Percentiles rank a stretch among this genome's conserved stretches.
Conservation (phyloP, 2,329 filamentous ascomycete species). For the Xenoacremonium recifei region DNA sequence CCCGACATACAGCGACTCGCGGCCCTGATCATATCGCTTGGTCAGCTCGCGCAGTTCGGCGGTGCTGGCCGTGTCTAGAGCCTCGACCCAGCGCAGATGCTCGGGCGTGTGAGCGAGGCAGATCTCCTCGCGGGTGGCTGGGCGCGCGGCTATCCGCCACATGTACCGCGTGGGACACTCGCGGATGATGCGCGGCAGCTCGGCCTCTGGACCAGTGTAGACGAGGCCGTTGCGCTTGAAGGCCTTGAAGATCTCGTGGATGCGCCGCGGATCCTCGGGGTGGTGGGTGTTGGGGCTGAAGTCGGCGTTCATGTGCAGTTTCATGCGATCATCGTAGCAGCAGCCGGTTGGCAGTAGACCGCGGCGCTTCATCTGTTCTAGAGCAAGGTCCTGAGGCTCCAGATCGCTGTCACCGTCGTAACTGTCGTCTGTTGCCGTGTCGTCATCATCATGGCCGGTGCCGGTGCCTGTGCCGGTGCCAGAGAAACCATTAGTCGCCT, state of each 20-base stretch:
- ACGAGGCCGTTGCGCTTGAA: slow-evolving; percentile 81
- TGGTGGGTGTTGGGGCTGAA: slow-evolving; percentile 75
- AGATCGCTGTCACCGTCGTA: slow-evolving; percentile 34
- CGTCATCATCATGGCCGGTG: slow-evolving; percentile 31
- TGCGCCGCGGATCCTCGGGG: slow-evolving; percentile 89
- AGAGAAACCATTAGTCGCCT: slow-evolving; percentile 25
- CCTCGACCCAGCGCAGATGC: slow-evolving; percentile 77
- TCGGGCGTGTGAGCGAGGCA: slow-evolving; percentile 72
- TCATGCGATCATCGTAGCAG: slow-evolving; percentile 94
- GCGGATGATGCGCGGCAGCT: slow-evolving; percentile 51
- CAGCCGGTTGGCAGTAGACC: slow-evolving; percentile 68
- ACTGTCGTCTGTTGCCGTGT: slow-evolving; percentile 32
- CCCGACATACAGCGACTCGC: slow-evolving; percentile 82
- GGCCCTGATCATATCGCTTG: slow-evolving; percentile 56
- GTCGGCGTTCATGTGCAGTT: slow-evolving; percentile 86
- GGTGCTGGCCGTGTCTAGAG: slow-evolving; percentile 51
- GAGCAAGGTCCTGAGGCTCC: slow-evolving; percentile 36
- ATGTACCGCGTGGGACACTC: slow-evolving; percentile 59
- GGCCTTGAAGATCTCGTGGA: slow-evolving; percentile 88
- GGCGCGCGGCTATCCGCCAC: slow-evolving; percentile 75
- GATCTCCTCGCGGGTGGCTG: slow-evolving; percentile 78
- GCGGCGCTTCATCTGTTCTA: slow-evolving; percentile 39
- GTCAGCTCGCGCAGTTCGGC: slow-evolving; percentile 69
- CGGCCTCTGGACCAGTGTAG: slow-evolving; percentile 56
- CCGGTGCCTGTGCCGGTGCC: slow-evolving; percentile 11